A percentile compares a stretch with the other conserved stretches of the same genome.
Conservation (phyloP, 2,329 filamentous ascomycete genomes). For the Coleophoma cylindrospora region DNA sequence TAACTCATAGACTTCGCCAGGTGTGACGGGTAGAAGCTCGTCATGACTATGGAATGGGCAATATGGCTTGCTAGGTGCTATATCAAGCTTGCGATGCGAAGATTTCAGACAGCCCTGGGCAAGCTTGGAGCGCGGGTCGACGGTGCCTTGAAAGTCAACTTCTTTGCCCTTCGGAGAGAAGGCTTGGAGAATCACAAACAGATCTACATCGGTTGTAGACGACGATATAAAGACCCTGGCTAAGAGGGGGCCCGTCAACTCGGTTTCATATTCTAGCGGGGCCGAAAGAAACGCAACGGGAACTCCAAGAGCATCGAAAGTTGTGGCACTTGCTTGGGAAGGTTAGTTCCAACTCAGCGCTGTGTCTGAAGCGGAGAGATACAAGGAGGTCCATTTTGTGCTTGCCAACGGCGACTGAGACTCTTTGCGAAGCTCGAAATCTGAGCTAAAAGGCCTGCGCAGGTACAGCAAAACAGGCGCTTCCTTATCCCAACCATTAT, state of each 20-base stretch:
- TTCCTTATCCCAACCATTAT: slow-evolving; percentile 40
- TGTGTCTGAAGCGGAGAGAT: neutral
- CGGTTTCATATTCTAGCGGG: neutral
- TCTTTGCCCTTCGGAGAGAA: neutral
- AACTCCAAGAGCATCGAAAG: neutral
- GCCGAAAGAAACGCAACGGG: neutral
- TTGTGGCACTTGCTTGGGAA: neutral
- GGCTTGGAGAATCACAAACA: neutral
- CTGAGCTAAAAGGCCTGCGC: neutral
- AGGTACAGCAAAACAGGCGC: slow-evolving; percentile 26
- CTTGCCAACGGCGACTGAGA: neutral
- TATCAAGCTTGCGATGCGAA: neutral
- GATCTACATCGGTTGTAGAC: neutral
- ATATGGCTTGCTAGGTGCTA: neutral
- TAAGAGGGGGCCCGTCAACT: neutral
- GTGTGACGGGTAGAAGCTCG: neutral
- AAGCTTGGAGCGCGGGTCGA: neutral
- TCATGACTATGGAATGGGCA: neutral
- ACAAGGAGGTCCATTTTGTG: neutral
- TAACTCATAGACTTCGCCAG: neutral
- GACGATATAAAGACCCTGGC: neutral
- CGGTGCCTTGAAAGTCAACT: neutral
- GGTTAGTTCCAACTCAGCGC: neutral
- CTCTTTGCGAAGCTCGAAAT: neutral
- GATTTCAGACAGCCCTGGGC: neutral